Conservation (phyloP, 441 rosid genomes). For the Gossypium davidsonii region DNA sequence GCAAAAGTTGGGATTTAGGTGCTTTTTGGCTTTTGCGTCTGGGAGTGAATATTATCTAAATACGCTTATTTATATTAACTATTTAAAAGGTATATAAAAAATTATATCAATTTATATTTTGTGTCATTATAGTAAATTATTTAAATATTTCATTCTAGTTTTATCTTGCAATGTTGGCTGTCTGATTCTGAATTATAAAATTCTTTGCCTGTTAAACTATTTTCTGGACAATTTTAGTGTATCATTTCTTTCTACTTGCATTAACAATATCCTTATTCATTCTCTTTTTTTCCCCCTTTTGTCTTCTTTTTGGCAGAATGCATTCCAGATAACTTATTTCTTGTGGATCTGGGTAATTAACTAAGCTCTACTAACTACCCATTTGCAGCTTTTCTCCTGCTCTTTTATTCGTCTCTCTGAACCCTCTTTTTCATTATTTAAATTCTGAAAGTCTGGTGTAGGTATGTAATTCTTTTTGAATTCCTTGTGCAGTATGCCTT, state of each 20-base stretch:
- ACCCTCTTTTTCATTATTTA: not conserved
- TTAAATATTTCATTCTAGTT: not conserved
- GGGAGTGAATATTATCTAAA: too few relatives aligned
- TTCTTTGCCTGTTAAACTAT: not conserved
- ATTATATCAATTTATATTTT: too few relatives aligned
- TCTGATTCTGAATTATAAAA: not conserved
- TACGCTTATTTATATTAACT: too few relatives aligned
- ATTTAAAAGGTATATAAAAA: too few relatives aligned
- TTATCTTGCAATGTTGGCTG: not conserved
- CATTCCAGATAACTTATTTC: conserved; percentile 85
- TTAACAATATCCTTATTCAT: conserved; percentile 1
- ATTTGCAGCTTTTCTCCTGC: not conserved
- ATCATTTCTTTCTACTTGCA: not conserved
- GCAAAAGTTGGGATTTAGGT: too few relatives aligned
- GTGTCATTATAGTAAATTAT: too few relatives aligned
- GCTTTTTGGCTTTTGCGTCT: too few relatives aligned
- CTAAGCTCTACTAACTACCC: conserved; percentile 1
- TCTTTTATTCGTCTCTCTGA: not conserved
- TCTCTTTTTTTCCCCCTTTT: not conserved
- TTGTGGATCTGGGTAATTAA: conserved; percentile 79
- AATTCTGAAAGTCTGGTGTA: not conserved
- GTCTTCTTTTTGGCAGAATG: conserved; percentile 46
- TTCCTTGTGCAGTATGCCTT: conserved; percentile 55
- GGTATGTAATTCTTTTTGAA: not conserved
- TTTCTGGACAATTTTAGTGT: not conserved